phyloP scores from a whole-genome alignment of 768 basidiomycete genomes.

The Podaxis rugospora region DNA sequence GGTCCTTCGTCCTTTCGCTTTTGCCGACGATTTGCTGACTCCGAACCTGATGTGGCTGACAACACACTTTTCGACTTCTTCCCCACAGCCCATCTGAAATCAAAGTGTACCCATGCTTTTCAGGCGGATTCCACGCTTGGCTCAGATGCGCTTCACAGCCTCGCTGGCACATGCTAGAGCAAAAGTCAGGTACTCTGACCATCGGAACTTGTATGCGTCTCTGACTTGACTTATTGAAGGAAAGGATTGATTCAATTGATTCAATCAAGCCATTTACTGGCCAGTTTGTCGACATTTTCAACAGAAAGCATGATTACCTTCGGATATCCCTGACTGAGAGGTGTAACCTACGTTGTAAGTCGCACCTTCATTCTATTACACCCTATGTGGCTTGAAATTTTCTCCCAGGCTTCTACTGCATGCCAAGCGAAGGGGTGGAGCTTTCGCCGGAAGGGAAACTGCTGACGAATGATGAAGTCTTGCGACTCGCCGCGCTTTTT shows the following conservation, averaged over 20 bases:
- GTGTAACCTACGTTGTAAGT: slow-evolving; percentile 81
- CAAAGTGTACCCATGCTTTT: neutral
- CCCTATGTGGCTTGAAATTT: slow-evolving; percentile 9
- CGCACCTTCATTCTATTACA: neutral
- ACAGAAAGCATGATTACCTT: slow-evolving; percentile 77
- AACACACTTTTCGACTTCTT: neutral
- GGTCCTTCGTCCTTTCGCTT: neutral
- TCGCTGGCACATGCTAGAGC: slow-evolving; percentile 6
- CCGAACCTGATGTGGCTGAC: slow-evolving; percentile 1
- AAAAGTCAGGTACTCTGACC: slow-evolving; percentile 5
- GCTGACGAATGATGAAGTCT: slow-evolving; percentile 71
- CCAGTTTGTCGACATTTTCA: slow-evolving; percentile 61
- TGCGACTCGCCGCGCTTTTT: slow-evolving; percentile 71
- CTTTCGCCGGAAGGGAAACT: slow-evolving; percentile 67
- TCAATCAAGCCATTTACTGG: slow-evolving; percentile 41
- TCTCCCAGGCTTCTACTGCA: slow-evolving; percentile 81
- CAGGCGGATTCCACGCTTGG: neutral
- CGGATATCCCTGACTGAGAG: slow-evolving; percentile 83
- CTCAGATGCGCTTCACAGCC: neutral
- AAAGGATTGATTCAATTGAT: slow-evolving; percentile 54
- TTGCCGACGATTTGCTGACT: too few species aligned
- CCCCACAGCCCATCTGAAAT: neutral
- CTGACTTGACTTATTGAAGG: slow-evolving; percentile 28
- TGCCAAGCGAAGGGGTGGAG: slow-evolving; percentile 78
- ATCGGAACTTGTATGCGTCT: neutral